Base-by-base conservation (phyloP, 1,284 basidiomycete genomes). In the Cutaneotrichosporon cyanovorans region DNA sequence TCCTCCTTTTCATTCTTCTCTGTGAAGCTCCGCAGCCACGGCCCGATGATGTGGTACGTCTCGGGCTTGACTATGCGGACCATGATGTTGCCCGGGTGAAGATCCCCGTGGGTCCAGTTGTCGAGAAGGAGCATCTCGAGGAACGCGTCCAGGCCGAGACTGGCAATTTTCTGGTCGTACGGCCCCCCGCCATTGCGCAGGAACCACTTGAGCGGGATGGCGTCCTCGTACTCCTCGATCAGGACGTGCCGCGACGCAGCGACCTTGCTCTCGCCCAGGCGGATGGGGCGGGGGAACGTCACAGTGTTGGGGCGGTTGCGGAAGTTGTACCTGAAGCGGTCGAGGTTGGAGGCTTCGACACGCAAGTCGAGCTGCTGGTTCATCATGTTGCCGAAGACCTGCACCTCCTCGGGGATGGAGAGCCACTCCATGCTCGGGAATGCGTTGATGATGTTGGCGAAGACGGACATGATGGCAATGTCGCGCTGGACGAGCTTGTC, bases 371-470 rank as follows among this genome's bases (percentile, higher is more conserved):
- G 77, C 70, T 99, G 95, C 59, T 83, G 85, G 62, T 83, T 80
- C 95, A 99, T 99, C 88, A 99, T 93, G n/a, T 78, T 74, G 3
- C 92, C 87, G 66, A 99, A 99, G 0, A 93, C 89, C 11, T 81
- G 75, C 4, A 97, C 93, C 69, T 99, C 95, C 62, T 98, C 90
- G 0, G 91, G 89, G 11, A 99, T 79, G 10, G 90, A 95, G 32
- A 99, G 73, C 95, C 95, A 99, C 58, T 92, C 78, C 81, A 96
- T 90, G 14, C 91, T 90, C 0, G 95, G 95, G 46, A 98, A 71
- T 16, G 84, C 48, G 46, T 88, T 82, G 58, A 98, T 77, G 37
- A 80, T 68, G 35, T 77, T 76, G 18, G 95, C 91, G 66, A 97
- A 97, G 75, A 96, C 85, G 30, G 79, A 76, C 89, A 56, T 70